Conservation (phyloP, 1,284 basidiomycete genomes). For the Volvariella volvacea region DNA sequence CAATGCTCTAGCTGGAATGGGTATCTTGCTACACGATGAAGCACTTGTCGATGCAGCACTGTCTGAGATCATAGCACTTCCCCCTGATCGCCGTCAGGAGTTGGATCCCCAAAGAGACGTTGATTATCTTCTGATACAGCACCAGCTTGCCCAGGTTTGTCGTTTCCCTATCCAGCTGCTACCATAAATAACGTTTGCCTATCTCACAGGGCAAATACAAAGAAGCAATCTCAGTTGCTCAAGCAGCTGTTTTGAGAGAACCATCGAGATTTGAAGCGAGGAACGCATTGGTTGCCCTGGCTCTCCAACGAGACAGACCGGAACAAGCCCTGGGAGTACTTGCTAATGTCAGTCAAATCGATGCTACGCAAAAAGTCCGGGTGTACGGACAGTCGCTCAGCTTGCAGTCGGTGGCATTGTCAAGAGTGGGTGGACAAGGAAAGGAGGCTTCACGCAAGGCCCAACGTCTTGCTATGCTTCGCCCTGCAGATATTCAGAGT, state of each 20-base stretch:
- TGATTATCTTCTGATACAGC: constrained; percentile 58
- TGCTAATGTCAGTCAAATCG: constrained; percentile 13
- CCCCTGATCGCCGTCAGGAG: constrained; percentile 51
- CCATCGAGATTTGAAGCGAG: constrained; percentile 45
- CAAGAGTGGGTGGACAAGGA: constrained; percentile 10
- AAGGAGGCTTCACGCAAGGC: constrained; percentile 35
- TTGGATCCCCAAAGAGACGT: constrained; percentile 66
- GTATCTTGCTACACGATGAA: constrained; percentile 73
- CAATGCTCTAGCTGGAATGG: constrained; percentile 81
- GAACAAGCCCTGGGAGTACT: constrained; percentile 39
- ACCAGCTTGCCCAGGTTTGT: constrained; percentile 60
- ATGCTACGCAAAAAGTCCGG: constrained; percentile 16
- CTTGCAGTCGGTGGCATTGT: constrained; percentile 15
- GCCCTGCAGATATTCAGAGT: constrained; percentile 49
- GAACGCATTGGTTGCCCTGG: constrained; percentile 45
- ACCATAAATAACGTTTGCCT: background rate
- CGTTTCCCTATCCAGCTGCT: background rate
- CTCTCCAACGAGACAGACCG: constrained; percentile 40
- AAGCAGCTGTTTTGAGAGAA: constrained; percentile 50
- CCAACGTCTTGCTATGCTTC: constrained; percentile 63
- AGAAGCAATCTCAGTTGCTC: constrained; percentile 46
- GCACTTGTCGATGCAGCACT: constrained; percentile 83
- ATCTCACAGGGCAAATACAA: constrained; percentile 36
- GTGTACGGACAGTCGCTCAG: constrained; percentile 22
- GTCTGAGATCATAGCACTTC: constrained; percentile 69